Conservation (phyloP, 2,329 filamentous ascomycete species). For the Neonectria sp. region DNA sequence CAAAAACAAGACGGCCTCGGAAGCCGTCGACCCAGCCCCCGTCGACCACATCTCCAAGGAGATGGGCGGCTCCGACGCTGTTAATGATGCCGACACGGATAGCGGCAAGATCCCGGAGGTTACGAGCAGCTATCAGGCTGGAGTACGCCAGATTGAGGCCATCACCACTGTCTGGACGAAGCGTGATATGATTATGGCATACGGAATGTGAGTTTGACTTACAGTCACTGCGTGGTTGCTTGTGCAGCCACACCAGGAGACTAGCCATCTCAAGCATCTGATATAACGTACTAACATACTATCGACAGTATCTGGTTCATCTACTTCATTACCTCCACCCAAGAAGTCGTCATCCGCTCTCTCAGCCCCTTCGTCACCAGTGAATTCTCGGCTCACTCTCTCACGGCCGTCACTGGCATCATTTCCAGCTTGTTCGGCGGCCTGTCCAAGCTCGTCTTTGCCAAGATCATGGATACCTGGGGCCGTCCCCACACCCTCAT, state of each 20-base stretch:
- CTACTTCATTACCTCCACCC: constrained; percentile 61
- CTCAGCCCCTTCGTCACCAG: constrained; percentile 61
- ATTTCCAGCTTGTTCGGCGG: constrained; percentile 66
- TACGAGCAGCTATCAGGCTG: constrained; percentile 52
- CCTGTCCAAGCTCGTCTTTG: constrained; percentile 72
- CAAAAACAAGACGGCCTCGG: constrained; percentile 17
- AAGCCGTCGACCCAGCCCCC: not conserved
- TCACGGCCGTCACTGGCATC: constrained; percentile 64
- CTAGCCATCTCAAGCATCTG: too few relatives aligned
- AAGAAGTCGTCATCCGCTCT: constrained; percentile 53
- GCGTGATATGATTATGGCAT: constrained; percentile 61
- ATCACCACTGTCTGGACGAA: constrained; percentile 57
- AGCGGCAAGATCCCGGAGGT: constrained; percentile 48
- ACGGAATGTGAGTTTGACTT: constrained; percentile 56
- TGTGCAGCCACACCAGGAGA: not conserved
- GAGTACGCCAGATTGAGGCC: constrained; percentile 65
- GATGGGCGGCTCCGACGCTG: constrained; percentile 24
- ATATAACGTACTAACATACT: not conserved
- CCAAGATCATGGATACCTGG: constrained; percentile 75
- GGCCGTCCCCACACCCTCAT: constrained; percentile 72
- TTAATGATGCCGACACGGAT: constrained; percentile 52
- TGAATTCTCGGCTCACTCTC: constrained; percentile 62
- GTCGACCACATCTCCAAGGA: constrained; percentile 24
- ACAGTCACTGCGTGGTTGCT: too few relatives aligned
- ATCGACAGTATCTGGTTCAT: constrained; percentile 57